phyloP scores from a whole-genome alignment of 2,329 filamentous ascomycete genomes.

The Fusarium napiforme region DNA sequence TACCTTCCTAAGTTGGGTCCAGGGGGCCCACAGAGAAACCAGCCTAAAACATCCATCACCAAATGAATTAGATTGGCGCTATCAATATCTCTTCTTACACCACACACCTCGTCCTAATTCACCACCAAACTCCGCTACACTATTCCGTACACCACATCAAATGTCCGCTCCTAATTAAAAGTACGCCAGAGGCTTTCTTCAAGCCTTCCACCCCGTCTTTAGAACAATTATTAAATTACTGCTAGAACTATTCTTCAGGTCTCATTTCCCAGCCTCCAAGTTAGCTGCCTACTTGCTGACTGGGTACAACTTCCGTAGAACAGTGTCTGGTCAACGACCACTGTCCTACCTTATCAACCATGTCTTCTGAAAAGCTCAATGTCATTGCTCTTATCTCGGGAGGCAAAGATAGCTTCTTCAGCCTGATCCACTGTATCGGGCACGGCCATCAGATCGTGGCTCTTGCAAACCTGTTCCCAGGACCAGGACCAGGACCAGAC shows the following conservation, averaged over 20 bases:
- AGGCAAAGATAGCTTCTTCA: constrained; percentile 97
- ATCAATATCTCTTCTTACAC: constrained; percentile 23
- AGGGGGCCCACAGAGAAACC: constrained; percentile 19
- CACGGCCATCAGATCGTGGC: constrained; percentile 89
- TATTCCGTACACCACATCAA: constrained; percentile 19
- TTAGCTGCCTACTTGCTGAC: constrained; percentile 8
- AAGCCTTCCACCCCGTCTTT: constrained; percentile 13
- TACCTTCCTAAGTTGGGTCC: too few species aligned
- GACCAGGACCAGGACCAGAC: constrained; percentile 17
- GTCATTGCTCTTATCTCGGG: constrained; percentile 95
- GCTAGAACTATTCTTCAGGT: neutral
- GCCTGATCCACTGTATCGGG: constrained; percentile 86
- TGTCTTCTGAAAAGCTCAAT: constrained; percentile 65
- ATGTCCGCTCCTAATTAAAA: constrained; percentile 29
- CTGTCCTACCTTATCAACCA: constrained; percentile 37
- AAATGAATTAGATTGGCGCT: constrained; percentile 28
- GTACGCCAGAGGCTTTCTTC: constrained; percentile 3
- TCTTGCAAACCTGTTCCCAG: constrained; percentile 83
- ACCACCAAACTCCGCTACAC: constrained; percentile 1
- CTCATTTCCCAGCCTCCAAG: constrained; percentile 14
- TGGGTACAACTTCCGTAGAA: neutral
- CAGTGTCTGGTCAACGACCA: constrained; percentile 1
- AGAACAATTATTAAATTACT: constrained; percentile 14
- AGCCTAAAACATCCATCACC: constrained; percentile 26
- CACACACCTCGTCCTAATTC: neutral